These are phyloP conservation scores for Thalassiosira exigua DNA, from an alignment of 352 stramenopile genomes.

Conservation along the genomic window DNA sequence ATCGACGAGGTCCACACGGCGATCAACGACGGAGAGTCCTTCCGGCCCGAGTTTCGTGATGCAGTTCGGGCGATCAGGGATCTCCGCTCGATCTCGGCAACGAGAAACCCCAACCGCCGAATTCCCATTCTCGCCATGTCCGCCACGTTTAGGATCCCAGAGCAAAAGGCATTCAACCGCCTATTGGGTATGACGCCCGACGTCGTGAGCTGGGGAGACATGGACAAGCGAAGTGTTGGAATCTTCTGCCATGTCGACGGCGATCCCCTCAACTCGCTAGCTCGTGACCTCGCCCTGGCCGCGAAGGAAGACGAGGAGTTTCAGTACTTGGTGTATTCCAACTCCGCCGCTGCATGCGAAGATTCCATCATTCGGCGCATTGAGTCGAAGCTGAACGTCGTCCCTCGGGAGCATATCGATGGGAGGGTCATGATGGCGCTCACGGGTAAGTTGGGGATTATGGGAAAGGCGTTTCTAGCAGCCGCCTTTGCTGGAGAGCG, in stretches of 20 bases:
- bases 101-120: background rate
- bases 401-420: background rate
- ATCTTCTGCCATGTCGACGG: background rate
- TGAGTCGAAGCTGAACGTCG: background rate
- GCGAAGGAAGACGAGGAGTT: background rate
- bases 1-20: constrained; percentile 26
- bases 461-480: constrained; percentile 22
- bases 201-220: constrained; percentile 16
- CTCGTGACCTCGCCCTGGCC: background rate
- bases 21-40: constrained; percentile 18
- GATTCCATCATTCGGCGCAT: background rate
- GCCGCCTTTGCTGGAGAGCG: constrained; percentile 10
- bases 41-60: constrained; percentile 11
- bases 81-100: background rate
- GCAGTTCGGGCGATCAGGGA: background rate
- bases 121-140: constrained; percentile 30
- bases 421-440: constrained; percentile 12
- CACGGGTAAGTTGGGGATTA: constrained; percentile 19
- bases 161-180: constrained; percentile 9
- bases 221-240: background rate
- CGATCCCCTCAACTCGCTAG: background rate
- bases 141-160: constrained; percentile 16
- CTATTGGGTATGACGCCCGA: background rate
- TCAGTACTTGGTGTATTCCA: constrained; percentile 8
- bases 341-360: constrained; percentile 4